phyloP scores from a whole-genome alignment of 352 stramenopile genomes.

The Globisporangium orthogonon region DNA sequence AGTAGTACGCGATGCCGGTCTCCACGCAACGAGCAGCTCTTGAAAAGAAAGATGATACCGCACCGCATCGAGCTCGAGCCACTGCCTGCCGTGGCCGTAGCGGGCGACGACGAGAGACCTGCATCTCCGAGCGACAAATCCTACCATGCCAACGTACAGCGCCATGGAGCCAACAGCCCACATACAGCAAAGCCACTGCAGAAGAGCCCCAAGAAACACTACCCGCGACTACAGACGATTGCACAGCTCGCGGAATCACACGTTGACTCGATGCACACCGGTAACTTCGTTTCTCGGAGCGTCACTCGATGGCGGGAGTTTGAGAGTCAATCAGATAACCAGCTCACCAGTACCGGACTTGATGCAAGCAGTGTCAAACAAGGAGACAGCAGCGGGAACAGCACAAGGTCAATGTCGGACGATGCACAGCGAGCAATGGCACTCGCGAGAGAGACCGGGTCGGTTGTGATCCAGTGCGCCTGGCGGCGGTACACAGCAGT shows the following conservation, averaged over 20 bases:
- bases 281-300: slow-evolving; percentile 42
- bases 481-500: slow-evolving; percentile 33
- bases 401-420: not conserved
- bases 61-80: slow-evolving; percentile 8
- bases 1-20: not conserved
- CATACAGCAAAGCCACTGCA: not conserved
- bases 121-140: not conserved
- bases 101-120: not conserved
- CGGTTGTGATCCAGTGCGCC: slow-evolving; percentile 43
- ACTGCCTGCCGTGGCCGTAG: not conserved
- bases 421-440: slow-evolving; percentile 17
- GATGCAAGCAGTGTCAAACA: not conserved
- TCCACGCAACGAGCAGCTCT: not conserved
- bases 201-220: slow-evolving; percentile 5
- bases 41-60: not conserved
- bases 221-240: slow-evolving; percentile 38
- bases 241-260: slow-evolving; percentile 31
- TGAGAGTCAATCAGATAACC: not conserved
- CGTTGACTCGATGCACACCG: slow-evolving; percentile 26
- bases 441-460: slow-evolving; percentile 23
- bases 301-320: slow-evolving; percentile 31
- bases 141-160: not conserved
- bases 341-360: not conserved
- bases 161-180: not conserved
- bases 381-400: not conserved